phyloP scores from a whole-genome alignment of 805 yeast species.

The Candida yuanshanica region DNA sequence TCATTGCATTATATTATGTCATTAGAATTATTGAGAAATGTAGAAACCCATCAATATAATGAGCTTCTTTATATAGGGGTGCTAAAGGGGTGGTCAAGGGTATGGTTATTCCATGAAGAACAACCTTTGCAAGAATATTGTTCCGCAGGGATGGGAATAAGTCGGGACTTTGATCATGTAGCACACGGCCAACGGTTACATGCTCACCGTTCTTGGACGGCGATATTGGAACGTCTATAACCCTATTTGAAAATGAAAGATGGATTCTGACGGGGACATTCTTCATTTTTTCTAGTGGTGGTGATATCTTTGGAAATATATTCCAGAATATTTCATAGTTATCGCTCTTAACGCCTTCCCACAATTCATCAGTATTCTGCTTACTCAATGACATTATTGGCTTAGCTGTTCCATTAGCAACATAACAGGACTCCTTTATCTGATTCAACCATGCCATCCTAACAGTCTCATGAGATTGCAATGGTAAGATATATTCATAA shows the following conservation, averaged over 20 bases:
- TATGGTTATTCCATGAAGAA: slow-evolving; percentile 51
- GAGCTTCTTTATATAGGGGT: slow-evolving; percentile 39
- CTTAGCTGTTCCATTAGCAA: slow-evolving; percentile 72
- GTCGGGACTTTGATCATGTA: slow-evolving; percentile 39
- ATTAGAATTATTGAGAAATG: slow-evolving; percentile 45
- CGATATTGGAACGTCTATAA: slow-evolving; percentile 29
- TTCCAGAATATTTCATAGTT: slow-evolving; percentile 25
- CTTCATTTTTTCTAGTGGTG: slow-evolving; percentile 20
- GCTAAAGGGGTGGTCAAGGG: slow-evolving; percentile 39
- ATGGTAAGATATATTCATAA: slow-evolving; percentile 36
- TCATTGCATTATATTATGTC: slow-evolving; percentile 9
- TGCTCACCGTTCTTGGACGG: slow-evolving; percentile 9
- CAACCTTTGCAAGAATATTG: slow-evolving; percentile 32
- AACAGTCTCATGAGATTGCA: slow-evolving; percentile 27
- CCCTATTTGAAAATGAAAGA: slow-evolving; percentile 32
- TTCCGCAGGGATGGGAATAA: slow-evolving; percentile 33
- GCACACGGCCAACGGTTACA: slow-evolving; percentile 32
- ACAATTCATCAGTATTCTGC: slow-evolving; percentile 49
- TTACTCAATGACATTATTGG: slow-evolving; percentile 73
- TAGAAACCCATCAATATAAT: slow-evolving; percentile 60
- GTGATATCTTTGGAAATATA: slow-evolving; percentile 19
- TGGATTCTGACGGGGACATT: slow-evolving; percentile 46
- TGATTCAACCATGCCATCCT: slow-evolving; percentile 65
- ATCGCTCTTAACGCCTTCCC: slow-evolving; percentile 43
- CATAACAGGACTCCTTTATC: slow-evolving; percentile 75